Percentiles rank a stretch among this genome's conserved stretches.
Conservation (phyloP, 2,329 filamentous ascomycete species). For the Gaeumannomyces sp. region DNA sequence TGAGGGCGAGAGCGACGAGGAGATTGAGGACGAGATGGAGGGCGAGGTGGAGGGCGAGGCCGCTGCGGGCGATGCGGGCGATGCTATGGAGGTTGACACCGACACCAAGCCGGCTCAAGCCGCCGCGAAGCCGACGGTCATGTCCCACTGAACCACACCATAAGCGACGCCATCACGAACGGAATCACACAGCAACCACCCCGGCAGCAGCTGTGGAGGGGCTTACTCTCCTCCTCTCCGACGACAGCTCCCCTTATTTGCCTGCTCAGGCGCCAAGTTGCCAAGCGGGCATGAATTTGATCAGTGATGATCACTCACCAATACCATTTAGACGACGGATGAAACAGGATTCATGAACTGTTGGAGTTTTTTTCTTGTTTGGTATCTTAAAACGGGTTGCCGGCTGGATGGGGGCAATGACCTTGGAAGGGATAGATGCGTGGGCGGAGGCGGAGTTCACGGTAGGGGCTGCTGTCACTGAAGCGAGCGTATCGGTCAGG, state of each 20-base stretch:
- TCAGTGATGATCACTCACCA: neutral
- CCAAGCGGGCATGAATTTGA: neutral
- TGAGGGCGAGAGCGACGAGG: slow-evolving; percentile 33
- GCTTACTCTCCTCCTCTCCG: neutral
- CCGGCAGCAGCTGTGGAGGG: neutral
- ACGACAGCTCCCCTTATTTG: neutral
- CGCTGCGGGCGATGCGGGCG: slow-evolving; percentile 21
- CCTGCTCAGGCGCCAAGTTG: neutral
- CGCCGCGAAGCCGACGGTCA: slow-evolving; percentile 19
- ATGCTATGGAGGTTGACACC: slow-evolving; percentile 31
- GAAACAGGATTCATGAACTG: slow-evolving; percentile 8
- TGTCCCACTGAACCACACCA: slow-evolving; percentile 19
- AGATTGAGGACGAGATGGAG: slow-evolving; percentile 29
- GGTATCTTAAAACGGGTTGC: neutral
- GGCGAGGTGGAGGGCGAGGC: slow-evolving; percentile 20
- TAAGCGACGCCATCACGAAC: neutral
- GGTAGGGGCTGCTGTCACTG: neutral
- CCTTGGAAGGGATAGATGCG: neutral
- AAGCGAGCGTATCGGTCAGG: neutral
- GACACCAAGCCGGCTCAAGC: slow-evolving; percentile 17
- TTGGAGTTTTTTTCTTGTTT: slow-evolving; percentile 3
- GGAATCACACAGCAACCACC: neutral
- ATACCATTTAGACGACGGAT: slow-evolving; percentile 9
- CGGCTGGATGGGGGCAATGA: neutral
- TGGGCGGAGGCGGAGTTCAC: neutral